These are phyloP conservation scores for Heliocybe sulcata DNA, from an alignment of 1,284 basidiomycete genomes.

Conservation along the genomic window DNA sequence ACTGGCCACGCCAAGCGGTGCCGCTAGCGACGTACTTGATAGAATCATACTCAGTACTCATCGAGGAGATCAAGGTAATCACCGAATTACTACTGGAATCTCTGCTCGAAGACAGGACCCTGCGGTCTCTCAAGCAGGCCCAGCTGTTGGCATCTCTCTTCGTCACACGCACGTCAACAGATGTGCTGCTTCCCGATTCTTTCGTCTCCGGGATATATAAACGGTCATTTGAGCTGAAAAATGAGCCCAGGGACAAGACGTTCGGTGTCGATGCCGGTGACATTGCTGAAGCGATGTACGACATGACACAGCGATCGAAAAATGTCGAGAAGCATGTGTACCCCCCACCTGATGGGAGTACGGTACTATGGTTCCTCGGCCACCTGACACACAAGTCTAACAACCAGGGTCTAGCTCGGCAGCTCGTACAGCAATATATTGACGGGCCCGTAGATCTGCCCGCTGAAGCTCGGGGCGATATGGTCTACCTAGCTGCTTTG, in stretches of 20 bases:
- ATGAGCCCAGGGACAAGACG: conserved; percentile 23
- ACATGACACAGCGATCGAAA: background rate
- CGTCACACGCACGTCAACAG: background rate
- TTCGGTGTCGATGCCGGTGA: conserved; percentile 36
- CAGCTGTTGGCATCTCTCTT: background rate
- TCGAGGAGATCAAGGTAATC: background rate
- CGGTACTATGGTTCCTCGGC: conserved; percentile 43
- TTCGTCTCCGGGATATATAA: conserved; percentile 38
- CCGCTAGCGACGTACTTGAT: background rate
- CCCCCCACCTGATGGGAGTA: conserved; percentile 36
- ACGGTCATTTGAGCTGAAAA: conserved; percentile 22
- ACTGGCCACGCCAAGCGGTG: conserved; percentile 9
- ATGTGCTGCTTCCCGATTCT: conserved; percentile 24
- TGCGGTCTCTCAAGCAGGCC: background rate
- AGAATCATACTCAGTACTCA: background rate
- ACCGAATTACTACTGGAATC: background rate
- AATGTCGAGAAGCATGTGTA: conserved; percentile 26
- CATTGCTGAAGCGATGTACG: conserved; percentile 12
- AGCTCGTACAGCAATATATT: conserved; percentile 40
- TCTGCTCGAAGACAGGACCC: background rate
- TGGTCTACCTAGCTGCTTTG: conserved; percentile 39
- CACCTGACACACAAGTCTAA: conserved; percentile 30
- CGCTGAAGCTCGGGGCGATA: conserved; percentile 31
- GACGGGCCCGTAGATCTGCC: conserved; percentile 32
- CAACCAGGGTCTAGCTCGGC: conserved; percentile 30